Evolutionary conservation across 371 early-diverging fungal genomes (phyloP), one percentile per base, ranked within the genome.

Genomic region (Rhizopus microsporus): DNA sequence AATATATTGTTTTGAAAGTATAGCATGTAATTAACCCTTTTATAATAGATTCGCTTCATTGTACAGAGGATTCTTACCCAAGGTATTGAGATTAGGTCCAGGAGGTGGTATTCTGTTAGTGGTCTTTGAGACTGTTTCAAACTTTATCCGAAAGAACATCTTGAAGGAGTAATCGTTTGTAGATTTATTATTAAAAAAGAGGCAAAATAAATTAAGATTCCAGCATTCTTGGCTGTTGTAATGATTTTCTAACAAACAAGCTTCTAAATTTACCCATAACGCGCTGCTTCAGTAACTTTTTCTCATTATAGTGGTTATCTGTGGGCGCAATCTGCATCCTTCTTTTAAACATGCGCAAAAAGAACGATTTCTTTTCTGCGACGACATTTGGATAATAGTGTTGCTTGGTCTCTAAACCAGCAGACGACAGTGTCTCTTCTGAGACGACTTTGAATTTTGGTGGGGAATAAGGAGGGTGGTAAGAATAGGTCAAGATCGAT

Each of bases 1-100:
- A 85, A 65, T 54, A 33, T 5, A 29, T 7, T 7, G 33, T 37
- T 32, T 29, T 29, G 9, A 42, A 46, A 38, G 40, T 40, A 5
- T 7, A 17, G 0, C 4, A 15, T 45, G 17, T n/a, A 51, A 51
- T 31, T 43, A 8, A 55, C 15, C 31, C 2, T 17, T 34, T 40
- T 63, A 29, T 52, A 2, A 51, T 77, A 88, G 89, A 62, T 57
- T 88, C 60, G 81, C 79, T 37, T 92, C 98, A 5, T 76, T 98
- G 30, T 98, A 96, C 83, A 96, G 97, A 83, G 98, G 96, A 29
- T 97, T 95, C 64, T 82, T 91, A 39, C 96, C 97, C 35, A 97
- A 97, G 81, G 97, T 97, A n/a, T 83, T 98, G 58, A 85, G 98
- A 73, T 80, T 98, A 44, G 98, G 98, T 33, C 98, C 98, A 43